Conservation (phyloP, 2,329 filamentous ascomycete species). For the Curvularia verruculosa region DNA sequence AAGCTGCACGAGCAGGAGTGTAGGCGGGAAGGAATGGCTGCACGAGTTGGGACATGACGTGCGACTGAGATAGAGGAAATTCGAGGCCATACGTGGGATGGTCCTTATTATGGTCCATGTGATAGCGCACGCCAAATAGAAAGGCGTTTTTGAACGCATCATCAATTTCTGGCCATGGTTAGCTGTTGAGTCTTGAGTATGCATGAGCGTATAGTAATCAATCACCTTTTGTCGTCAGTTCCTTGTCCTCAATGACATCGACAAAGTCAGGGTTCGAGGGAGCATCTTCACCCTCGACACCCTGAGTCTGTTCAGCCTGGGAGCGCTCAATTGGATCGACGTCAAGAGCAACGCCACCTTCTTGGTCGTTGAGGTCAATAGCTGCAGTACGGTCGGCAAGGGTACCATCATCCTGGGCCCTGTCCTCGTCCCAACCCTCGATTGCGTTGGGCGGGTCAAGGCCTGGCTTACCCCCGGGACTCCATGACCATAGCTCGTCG, state of each 20-base stretch:
- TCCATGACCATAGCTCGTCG: conserved; percentile 73
- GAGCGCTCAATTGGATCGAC: conserved; percentile 36
- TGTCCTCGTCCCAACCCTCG: conserved; percentile 56
- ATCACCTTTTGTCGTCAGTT: conserved; percentile 64
- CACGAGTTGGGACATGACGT: conserved; percentile 67
- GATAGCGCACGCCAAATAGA: conserved; percentile 65
- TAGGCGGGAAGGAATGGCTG: conserved; percentile 69
- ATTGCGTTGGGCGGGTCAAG: conserved; percentile 59
- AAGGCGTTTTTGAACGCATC: conserved; percentile 69
- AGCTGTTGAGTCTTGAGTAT: conserved; percentile 1
- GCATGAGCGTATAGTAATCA: conserved; percentile 8
- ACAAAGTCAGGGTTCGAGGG: conserved; percentile 40
- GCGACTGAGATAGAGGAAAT: conserved; percentile 68
- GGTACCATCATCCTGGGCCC: conserved; percentile 32
- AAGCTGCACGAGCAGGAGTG: conserved; percentile 61
- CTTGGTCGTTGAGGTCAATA: conserved; percentile 53
- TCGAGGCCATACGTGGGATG: conserved; percentile 62
- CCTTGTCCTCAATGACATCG: conserved; percentile 54
- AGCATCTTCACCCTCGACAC: conserved; percentile 44
- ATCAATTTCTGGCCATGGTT: conserved; percentile 63
- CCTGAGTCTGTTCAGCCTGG: conserved; percentile 43
- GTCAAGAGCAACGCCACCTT: conserved; percentile 55
- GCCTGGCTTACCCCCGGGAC: conserved; percentile 60
- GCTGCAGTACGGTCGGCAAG: conserved; percentile 51
- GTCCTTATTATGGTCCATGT: conserved; percentile 62